Evolutionary conservation across 345 rosid genomes (phyloP), one percentile per base, ranked within the genome.

Genomic region (Corchorus olitorius): DNA sequence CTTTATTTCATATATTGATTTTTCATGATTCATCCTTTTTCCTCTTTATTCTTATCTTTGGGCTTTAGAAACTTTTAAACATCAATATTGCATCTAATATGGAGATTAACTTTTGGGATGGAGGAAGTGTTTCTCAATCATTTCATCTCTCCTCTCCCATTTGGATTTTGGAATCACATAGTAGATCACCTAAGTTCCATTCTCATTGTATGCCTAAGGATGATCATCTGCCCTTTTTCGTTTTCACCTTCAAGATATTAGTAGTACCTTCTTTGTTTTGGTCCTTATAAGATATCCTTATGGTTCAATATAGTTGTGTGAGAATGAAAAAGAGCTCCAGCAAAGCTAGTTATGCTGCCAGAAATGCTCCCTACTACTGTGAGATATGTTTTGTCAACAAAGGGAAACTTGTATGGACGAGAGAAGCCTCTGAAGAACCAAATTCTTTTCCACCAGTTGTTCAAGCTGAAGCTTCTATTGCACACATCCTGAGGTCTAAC

Each of bases 371-470:
- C 0, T 5, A 65, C 15, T 86, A 82, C 76, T 90, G 93, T 77
- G 89, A 88, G 83, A 86, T 92, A 75, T 85, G 87, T 89, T 86
- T 90, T 80, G 82, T 92, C 65, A 81, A 85, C 81, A 92, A 88
- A 84, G 93, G 94, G 59, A 86, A 83, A 54, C 86, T 66, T 75
- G 45, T 84, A 0, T 82, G 97, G 93, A 90, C 86, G 9, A 83
- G 88, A 81, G 89, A 86, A 82, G 88, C 93, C 77, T 73, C 78
- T 45, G 90, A 83, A 74, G 78, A 43, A 55, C 74, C 71, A 14
- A 53, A 53, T 52, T 65, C 72, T 68, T 65, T 75, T 17, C 72
- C 63, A 58, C 22, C 76, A 50, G 68, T 11, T 53, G 69, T 49
- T 54, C 78, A 49, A 73, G 58, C 56, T 46, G 80, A 50, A 5